phyloP scores from a whole-genome alignment of 306 rosid genomes.

The Vigna radiata region DNA sequence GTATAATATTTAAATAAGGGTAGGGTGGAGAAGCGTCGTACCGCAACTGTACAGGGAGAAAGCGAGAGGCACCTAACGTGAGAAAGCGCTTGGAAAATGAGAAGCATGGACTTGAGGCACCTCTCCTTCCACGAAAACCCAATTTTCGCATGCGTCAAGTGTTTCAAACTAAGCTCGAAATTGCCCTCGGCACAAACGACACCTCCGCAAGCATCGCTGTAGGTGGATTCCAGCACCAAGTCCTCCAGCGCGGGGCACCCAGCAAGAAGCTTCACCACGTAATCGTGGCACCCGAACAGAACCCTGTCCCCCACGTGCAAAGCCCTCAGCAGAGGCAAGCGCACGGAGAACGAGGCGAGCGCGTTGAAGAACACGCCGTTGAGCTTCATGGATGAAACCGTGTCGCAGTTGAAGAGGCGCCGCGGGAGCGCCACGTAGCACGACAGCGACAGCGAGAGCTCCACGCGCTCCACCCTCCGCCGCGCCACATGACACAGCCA shows the following conservation, averaged over 20 bases:
- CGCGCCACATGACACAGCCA: slow-evolving; percentile 24
- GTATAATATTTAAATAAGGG: background rate
- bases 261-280: slow-evolving; percentile 22
- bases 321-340: slow-evolving; percentile 32
- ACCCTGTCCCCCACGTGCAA: slow-evolving; percentile 46
- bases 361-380: slow-evolving; percentile 36
- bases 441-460: slow-evolving; percentile 32
- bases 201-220: slow-evolving; percentile 25
- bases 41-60: slow-evolving; percentile 4
- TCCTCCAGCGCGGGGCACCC: slow-evolving; percentile 44
- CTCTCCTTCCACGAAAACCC: slow-evolving; percentile 39
- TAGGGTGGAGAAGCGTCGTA: background rate
- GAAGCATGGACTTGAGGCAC: slow-evolving; percentile 26
- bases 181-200: slow-evolving; percentile 3
- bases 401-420: slow-evolving; percentile 34
- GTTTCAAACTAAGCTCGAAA: background rate
- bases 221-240: slow-evolving; percentile 32
- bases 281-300: slow-evolving; percentile 42
- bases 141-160: slow-evolving; percentile 26
- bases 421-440: slow-evolving; percentile 38
- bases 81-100: slow-evolving; percentile 10
- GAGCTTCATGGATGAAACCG: slow-evolving; percentile 25
- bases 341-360: slow-evolving; percentile 12
- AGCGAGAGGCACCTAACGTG: slow-evolving; percentile 25
- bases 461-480: slow-evolving; percentile 18